Evolutionary conservation across 331 rosid species (phyloP), one percentile per base, ranked within the genome.

Genomic region (Quercus lobata): DNA sequence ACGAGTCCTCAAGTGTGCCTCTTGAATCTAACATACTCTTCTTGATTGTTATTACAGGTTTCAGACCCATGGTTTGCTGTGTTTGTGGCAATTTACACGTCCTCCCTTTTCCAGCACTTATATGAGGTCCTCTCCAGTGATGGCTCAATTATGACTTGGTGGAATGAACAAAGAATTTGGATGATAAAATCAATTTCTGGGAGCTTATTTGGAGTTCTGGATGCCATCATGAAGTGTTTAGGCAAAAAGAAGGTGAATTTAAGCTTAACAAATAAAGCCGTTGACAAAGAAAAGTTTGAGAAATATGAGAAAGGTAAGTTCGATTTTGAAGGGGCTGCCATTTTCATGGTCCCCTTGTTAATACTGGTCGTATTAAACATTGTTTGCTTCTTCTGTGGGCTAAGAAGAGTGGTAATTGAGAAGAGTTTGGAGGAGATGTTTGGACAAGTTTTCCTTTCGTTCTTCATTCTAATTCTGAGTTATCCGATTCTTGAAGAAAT

Each of bases 161-260:
- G 88, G 86, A 83, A 87, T 68, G 90, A 87, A 68, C 86, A 83
- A 46, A 77, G 90, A 79, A 84, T 84, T 19, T 87, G 87, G 86
- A 57, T 81, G 30, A 72, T 87, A 0, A 84, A 82, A 49, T 81
- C 81, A 7, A 86, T 87, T 18, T 72, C 84, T 1, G 57, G 27
- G 2, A 71, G 60, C 54, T 24, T 84, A 17, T 81, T 84, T 18
- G 85, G 86, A 78, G 9, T 84, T 0, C n/a, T 54, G 34, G 87
- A 71, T 0, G 90, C 70, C 21, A 1, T 17, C 8, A 79, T 82
- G 73, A 82, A 87, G 72, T n/a, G 68, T 73, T 32, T 78, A 12
- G 88, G 90, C 17, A 46, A 11, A 46, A 61, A 74, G 69, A 79
- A 82, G 78, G 58, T 52, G 5, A 83, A 74, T 29, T 74, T 84